These are phyloP conservation scores for Alternaria ethzedia DNA, from an alignment of 2,329 filamentous ascomycete genomes.

Conservation along the genomic window DNA sequence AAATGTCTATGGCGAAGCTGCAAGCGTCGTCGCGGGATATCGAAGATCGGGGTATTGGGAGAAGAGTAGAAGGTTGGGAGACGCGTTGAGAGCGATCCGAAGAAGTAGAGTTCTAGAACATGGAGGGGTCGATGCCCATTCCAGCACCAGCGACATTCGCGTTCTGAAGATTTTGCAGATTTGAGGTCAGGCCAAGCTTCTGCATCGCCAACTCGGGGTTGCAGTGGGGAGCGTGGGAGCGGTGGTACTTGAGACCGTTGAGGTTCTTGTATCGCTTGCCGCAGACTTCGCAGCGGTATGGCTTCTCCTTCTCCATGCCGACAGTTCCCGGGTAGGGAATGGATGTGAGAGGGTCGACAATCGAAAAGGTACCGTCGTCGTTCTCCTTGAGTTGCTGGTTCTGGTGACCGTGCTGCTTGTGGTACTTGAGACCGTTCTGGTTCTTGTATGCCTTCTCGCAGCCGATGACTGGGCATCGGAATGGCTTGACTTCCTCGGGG, in stretches of 20 bases:
- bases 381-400: constrained; percentile 98
- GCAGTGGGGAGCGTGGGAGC: constrained; percentile 78
- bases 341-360: constrained; percentile 94
- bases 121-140: constrained; percentile 63
- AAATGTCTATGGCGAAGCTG: constrained; percentile 28
- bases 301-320: constrained; percentile 99
- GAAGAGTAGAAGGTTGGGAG: constrained; percentile 18
- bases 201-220: constrained; percentile 78
- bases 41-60: constrained; percentile 33
- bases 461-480: constrained; percentile 95
- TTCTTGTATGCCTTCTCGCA: constrained; percentile 99
- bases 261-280: constrained; percentile 99
- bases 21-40: constrained; percentile 22
- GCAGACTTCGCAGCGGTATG: constrained; percentile 95
- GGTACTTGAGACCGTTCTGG: constrained; percentile 96
- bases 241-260: constrained; percentile 93
- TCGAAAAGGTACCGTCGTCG: constrained; percentile 94
- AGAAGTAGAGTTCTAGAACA: constrained; percentile 43
- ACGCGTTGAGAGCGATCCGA: constrained; percentile 2
- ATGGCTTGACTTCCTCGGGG: constrained; percentile 93
- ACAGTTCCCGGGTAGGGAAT: constrained; percentile 93
- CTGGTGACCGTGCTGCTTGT: constrained; percentile 87
- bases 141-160: constrained; percentile 61
- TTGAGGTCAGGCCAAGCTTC: constrained; percentile 46
- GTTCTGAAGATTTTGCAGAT: constrained; percentile 49